A percentile compares a stretch with the other conserved stretches of the same genome.
Conservation (phyloP, 1,284 basidiomycete species). For the Hypsizygus ulmarius region DNA sequence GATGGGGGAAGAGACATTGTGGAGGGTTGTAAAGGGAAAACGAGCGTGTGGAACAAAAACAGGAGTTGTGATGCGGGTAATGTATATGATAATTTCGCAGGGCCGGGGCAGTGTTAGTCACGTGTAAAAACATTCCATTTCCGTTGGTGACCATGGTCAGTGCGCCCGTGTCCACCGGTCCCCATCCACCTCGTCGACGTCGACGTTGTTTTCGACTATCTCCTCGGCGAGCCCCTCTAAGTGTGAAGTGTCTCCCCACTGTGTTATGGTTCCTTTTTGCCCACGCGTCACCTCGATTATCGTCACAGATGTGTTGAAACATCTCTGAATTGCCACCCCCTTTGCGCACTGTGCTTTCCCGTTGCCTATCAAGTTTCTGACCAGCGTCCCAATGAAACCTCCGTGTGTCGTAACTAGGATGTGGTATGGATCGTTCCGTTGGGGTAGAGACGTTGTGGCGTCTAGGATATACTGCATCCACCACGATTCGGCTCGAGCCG, state of each 20-base stretch:
- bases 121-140: neutral
- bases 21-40: slow-evolving; percentile 9
- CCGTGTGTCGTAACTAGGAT: slow-evolving; percentile 68
- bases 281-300: slow-evolving; percentile 49
- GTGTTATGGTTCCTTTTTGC: slow-evolving; percentile 43
- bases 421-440: slow-evolving; percentile 27
- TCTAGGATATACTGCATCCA: slow-evolving; percentile 52
- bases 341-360: slow-evolving; percentile 34
- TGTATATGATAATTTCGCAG: neutral
- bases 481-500: slow-evolving; percentile 51
- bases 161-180: neutral
- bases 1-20: slow-evolving; percentile 25
- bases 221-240: slow-evolving; percentile 29
- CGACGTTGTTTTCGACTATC: slow-evolving; percentile 47
- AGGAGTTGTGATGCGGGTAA: slow-evolving; percentile 10
- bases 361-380: slow-evolving; percentile 43
- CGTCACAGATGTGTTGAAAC: slow-evolving; percentile 59
- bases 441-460: slow-evolving; percentile 30
- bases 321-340: slow-evolving; percentile 45
- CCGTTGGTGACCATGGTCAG: neutral
- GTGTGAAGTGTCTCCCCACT: slow-evolving; percentile 58
- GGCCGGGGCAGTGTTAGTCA: no score
- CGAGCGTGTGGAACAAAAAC: slow-evolving; percentile 14
- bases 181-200: slow-evolving; percentile 33
- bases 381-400: slow-evolving; percentile 54